Percentiles rank a stretch among this genome's conserved stretches.
Conservation (phyloP, 2,329 filamentous ascomycete genomes). For the Phoma sp. region DNA sequence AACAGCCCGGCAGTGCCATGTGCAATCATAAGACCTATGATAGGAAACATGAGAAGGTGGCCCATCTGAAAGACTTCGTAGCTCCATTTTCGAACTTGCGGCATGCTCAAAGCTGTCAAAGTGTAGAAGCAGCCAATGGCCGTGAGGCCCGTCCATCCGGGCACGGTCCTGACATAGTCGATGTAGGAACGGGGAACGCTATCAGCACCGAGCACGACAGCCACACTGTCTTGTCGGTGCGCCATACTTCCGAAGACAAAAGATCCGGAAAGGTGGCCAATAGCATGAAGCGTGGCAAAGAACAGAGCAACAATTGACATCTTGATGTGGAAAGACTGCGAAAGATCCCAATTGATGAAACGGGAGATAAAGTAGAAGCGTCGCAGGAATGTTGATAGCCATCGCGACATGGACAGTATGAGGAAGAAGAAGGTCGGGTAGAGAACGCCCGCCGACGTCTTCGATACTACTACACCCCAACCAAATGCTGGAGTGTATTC, state of each 20-base stretch:
- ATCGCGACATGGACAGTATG: slow-evolving; percentile 65
- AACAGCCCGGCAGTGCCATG: slow-evolving; percentile 61
- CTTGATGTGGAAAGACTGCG: slow-evolving; percentile 63
- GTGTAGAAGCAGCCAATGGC: slow-evolving; percentile 60
- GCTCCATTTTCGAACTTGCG: slow-evolving; percentile 59
- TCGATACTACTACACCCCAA: slow-evolving; percentile 64
- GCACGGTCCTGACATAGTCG: slow-evolving; percentile 57
- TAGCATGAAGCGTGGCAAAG: slow-evolving; percentile 62
- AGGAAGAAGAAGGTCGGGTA: slow-evolving; percentile 68
- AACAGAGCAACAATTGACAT: slow-evolving; percentile 60
- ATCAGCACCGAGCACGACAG: slow-evolving; percentile 54
- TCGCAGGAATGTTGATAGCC: slow-evolving; percentile 62
- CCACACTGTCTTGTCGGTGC: slow-evolving; percentile 55
- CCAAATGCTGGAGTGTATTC: slow-evolving; percentile 60
- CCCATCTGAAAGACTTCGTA: slow-evolving; percentile 66
- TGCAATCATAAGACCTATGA: slow-evolving; percentile 63
- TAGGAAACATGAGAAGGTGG: slow-evolving; percentile 66
- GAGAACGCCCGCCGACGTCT: slow-evolving; percentile 62
- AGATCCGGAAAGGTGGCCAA: slow-evolving; percentile 62
- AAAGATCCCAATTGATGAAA: slow-evolving; percentile 66
- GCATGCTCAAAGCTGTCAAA: slow-evolving; percentile 59
- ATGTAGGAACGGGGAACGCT: slow-evolving; percentile 55
- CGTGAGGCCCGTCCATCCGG: slow-evolving; percentile 61
- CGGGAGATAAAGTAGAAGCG: slow-evolving; percentile 61
- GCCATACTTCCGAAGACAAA: slow-evolving; percentile 60